Evolutionary conservation across 2,329 filamentous ascomycete genomes (phyloP), one percentile per base, ranked within the genome.

Genomic region (Blastomyces percursus): DNA sequence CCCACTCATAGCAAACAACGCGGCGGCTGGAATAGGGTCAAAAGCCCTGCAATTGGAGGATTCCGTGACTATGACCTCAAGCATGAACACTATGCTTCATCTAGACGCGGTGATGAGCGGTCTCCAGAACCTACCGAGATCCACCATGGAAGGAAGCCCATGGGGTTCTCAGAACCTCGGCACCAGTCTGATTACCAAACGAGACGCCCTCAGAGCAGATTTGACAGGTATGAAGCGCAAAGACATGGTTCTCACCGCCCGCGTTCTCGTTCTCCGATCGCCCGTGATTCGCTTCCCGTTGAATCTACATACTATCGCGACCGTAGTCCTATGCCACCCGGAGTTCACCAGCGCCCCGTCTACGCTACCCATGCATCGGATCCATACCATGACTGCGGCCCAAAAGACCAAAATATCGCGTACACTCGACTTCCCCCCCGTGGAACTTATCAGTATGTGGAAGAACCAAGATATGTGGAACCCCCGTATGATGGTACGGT

Each of bases 161-260:
- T 66, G 19, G 64, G 62, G 12, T 64, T 62, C 57, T 40, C 66
- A 32, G 69, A 69, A 6, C 54, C 65, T 16, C 60, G 66, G 35
- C 62, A 64, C 46, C 60, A 61, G 27, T 14, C 63, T 16, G 65
- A 65, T 14, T 59, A 66, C 61, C 14, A 56, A 60, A 16, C 51
- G 7, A 65, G 67, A 56, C 64, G 69, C 21, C 66, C 71, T 27
- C 62, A 66, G 16, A 72, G 69, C 61, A 65, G 69, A n/a, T 70
- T 69, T 59, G 69, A 69, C 35, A 65, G 69, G 46, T 71, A 71
- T 56, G 69, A 71, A 62, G 66, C 66, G 50, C 65, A 71, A 59
- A 59, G 57, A 48, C 57, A 59, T 16, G 66, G 63, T 32, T 67
- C 67, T 44, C 63, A 68, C 30, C 67, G 69, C 35, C 64, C 68